These are phyloP conservation scores for Candida nemodendra DNA, from an alignment of 805 yeast genomes.

Conservation along the genomic window DNA sequence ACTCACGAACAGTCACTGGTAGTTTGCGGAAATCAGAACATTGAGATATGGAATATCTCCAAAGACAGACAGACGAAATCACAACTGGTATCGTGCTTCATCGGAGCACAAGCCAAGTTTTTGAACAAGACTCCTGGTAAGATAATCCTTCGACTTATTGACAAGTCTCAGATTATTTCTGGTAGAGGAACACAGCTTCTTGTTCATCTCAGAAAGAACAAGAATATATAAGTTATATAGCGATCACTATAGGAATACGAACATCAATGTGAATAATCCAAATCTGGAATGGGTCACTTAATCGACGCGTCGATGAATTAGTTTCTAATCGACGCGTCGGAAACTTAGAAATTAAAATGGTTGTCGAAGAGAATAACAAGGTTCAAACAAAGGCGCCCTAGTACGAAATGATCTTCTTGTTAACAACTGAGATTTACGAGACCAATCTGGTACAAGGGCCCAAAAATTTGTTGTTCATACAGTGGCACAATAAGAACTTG, in stretches of 20 bases:
- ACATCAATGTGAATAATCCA: no score
- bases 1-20: constrained; percentile 25
- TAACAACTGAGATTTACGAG: no score
- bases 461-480: no score
- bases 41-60: constrained; percentile 29
- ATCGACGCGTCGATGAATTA: no score
- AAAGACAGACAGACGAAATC: constrained; percentile 20
- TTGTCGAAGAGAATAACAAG: constrained; percentile 1
- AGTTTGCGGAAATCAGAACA: constrained; percentile 21
- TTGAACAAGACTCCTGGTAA: constrained; percentile 30
- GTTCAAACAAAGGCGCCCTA: constrained; percentile 1
- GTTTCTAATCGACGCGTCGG: constrained; percentile 3
- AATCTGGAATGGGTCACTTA: no score
- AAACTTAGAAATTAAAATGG: not conserved
- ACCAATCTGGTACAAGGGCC: no score
- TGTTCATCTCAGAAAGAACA: constrained; percentile 14
- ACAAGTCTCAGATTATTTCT: constrained; percentile 7
- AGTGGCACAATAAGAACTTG: no score
- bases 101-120: constrained; percentile 25
- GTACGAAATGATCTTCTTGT: no score
- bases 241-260: no score
- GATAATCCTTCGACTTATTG: constrained; percentile 23
- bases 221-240: no score
- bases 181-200: constrained; percentile 18
- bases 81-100: constrained; percentile 23